Base-by-base conservation (phyloP, 176 grass and related monocot genomes). In the Cenchrus fungigraminus region DNA sequence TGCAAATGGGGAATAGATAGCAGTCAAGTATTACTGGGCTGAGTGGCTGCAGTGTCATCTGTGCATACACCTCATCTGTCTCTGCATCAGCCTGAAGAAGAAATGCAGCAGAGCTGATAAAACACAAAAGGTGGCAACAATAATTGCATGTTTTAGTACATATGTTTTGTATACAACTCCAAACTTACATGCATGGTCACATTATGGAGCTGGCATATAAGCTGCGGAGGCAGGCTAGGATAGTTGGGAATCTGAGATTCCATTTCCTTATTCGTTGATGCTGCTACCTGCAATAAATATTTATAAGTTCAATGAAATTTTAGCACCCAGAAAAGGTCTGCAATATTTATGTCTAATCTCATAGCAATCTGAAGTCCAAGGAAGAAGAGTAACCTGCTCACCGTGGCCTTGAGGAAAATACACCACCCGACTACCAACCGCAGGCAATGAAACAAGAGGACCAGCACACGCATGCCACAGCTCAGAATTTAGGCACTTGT, bases 131-230 rank as follows among this genome's bases (percentile, higher is more conserved):
- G 29, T 77, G 54, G n/a, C 5, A 60, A 40, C 6, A 49, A 76
- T 63, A 80, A 44, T 66, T 62, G 46, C 74, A 75, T 17, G 46
- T 56, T 71, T 62, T 49, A 37, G 79, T 65, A 57, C 73, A 73
- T 31, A 76, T 43, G 28, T 20, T 6, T 13, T 20, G 8, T 84
- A 58, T 84, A 64, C 62, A 75, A 9, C 66, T 86, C 32, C 55
- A 74, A 62, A 88, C 96, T 93, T 89, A 98, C 96, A 61, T 98
- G 96, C 96, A 98, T 98, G 65, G 91, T 95, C 77, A 95, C 89
- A 84, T 98, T 95, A 91, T 98, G 96, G 52, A 98, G 84, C 66
- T 98, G 96, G 83, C 96, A 98, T 83, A 98, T 89, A 80, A 98
- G 89, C 88, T 95, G 96, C 0, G 96, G 77, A 70, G 93, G 96